Percentiles rank a stretch among this genome's conserved stretches.
Conservation (phyloP, 2,329 filamentous ascomycete genomes). For the Blastomyces parvus region DNA sequence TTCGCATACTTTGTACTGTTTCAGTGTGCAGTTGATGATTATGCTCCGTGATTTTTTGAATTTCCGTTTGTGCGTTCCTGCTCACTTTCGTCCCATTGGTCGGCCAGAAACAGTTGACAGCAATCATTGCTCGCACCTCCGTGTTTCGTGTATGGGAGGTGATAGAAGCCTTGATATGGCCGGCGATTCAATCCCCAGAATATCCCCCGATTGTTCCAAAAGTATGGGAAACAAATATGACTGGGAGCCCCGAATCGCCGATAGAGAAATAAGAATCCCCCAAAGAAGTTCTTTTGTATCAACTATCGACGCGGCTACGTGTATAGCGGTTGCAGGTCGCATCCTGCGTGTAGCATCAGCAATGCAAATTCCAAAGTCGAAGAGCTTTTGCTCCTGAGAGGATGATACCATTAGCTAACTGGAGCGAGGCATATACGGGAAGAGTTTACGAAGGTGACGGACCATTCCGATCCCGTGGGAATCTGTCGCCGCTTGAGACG, state of each 20-base stretch:
- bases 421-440: background rate
- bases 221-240: constrained; percentile 9
- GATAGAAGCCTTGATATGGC: background rate
- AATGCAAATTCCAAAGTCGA: constrained; percentile 9
- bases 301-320: background rate
- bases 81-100: background rate
- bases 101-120: background rate
- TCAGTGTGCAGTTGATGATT: background rate
- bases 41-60: background rate
- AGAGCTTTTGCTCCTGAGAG: constrained; percentile 11
- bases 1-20: background rate
- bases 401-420: background rate
- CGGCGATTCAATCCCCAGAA: constrained; percentile 6
- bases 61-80: background rate
- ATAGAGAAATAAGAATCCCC: constrained; percentile 9
- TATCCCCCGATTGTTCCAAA: background rate
- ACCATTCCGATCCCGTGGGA: constrained; percentile 66
- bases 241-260: constrained; percentile 9
- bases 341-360: constrained; percentile 4
- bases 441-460: constrained; percentile 26
- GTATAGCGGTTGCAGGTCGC: background rate
- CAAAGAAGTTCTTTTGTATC: constrained; percentile 9
- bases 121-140: background rate
- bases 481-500: constrained; percentile 65
- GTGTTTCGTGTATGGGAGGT: background rate